Percentiles rank a stretch among this genome's conserved stretches.
Conservation (phyloP, 1,139 yeast species). For the Arxiozyma telluris region DNA sequence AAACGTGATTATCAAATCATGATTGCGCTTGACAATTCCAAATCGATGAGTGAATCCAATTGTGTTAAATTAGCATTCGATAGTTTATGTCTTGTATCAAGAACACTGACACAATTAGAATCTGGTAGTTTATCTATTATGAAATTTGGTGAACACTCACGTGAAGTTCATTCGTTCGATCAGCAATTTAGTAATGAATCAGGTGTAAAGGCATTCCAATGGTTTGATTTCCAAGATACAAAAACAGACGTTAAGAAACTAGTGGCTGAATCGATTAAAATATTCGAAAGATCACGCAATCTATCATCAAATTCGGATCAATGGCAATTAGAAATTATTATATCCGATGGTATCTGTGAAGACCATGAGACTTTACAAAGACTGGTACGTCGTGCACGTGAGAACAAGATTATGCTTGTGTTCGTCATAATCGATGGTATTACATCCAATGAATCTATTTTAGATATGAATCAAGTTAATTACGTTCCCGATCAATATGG, state of each 20-base stretch:
- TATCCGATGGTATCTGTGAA: conserved; percentile 96
- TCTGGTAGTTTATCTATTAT: conserved; percentile 90
- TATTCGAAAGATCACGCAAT: conserved; percentile 59
- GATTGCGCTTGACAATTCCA: conserved; percentile 96
- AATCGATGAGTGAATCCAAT: conserved; percentile 91
- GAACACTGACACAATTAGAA: conserved; percentile 88
- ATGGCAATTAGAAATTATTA: conserved; percentile 89
- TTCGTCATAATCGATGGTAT: conserved; percentile 91
- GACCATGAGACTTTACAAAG: conserved; percentile 77
- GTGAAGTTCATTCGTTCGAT: conserved; percentile 84
- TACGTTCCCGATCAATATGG: conserved; percentile 69
- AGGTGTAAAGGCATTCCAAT: conserved; percentile 76
- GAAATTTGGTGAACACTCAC: conserved; percentile 78
- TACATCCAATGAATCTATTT: conserved; percentile 71
- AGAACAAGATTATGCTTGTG: conserved; percentile 87
- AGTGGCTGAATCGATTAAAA: conserved; percentile 59
- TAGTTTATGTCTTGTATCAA: conserved; percentile 87
- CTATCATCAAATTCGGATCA: conserved; percentile 47
- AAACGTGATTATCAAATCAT: conserved; percentile 95
- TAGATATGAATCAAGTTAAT: conserved; percentile 90
- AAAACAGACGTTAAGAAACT: conserved; percentile 75
- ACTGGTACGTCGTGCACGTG: conserved; percentile 84
- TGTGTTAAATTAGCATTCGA: conserved; percentile 89
- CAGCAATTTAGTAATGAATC: conserved; percentile 74
- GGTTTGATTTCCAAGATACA: conserved; percentile 87